Evolutionary conservation across 306 rosid species (phyloP).

Genomic region (Lotus japonicus): DNA sequence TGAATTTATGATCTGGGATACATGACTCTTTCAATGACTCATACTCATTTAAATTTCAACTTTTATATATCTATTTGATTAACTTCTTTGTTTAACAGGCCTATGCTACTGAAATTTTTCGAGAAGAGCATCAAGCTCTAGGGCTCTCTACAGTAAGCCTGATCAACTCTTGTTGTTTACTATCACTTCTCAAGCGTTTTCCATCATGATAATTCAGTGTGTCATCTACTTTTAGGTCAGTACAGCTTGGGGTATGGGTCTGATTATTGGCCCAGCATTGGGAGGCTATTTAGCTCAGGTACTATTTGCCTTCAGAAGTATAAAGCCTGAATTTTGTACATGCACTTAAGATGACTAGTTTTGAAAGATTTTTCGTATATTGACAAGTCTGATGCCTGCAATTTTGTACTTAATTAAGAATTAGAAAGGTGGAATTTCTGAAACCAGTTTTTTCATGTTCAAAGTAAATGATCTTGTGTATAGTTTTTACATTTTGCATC

Average conservation of each 20-base stretch:
- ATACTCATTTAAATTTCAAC: not conserved
- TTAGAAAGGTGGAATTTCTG: not conserved
- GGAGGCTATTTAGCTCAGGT: slow-evolving; percentile 89
- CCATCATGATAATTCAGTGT: not conserved
- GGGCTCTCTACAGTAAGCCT: slow-evolving; percentile 68
- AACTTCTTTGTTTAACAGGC: slow-evolving; percentile 44
- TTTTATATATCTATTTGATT: not conserved
- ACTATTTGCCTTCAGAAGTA: slow-evolving; percentile 2
- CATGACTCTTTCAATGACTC: not conserved
- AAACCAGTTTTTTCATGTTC: not conserved
- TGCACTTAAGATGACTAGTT: not conserved
- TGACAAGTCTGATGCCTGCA: too few species aligned
- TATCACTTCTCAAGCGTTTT: not conserved
- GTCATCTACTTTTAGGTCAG: slow-evolving; percentile 46
- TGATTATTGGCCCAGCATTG: slow-evolving; percentile 75
- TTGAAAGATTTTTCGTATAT: not conserved
- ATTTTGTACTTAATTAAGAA: not conserved
- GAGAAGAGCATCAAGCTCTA: slow-evolving; percentile 64
- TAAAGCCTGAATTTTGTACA: not conserved
- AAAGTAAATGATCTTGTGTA: not conserved
- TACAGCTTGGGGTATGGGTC: slow-evolving; percentile 66
- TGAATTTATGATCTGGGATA: too few species aligned
- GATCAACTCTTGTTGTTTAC: not conserved
- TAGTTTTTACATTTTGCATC: too few species aligned
- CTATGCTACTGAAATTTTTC: slow-evolving; percentile 56